Evolutionary conservation across 2,329 filamentous ascomycete genomes (phyloP), one percentile per base, ranked within the genome.

Genomic region (Aspergillus puulaauensis): DNA sequence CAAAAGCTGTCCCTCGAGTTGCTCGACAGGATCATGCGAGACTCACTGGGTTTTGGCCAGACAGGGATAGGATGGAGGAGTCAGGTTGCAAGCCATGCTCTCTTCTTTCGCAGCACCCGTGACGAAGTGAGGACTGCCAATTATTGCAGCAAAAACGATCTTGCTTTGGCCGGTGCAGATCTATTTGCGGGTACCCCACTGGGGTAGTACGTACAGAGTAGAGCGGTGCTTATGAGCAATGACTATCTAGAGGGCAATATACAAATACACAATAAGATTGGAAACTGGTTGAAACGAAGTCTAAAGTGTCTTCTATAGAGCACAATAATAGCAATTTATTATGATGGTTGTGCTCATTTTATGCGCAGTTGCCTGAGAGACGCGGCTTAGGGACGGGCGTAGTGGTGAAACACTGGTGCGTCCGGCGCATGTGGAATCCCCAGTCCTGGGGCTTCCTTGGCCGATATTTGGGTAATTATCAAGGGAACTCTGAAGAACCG

Each of bases 341-440:
- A 45, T 45, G 46, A 39, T 46, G 23, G 17, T 39, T 5, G 43
- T 43, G 11, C 19, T 39, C 33, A 27, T 50, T 56, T 19, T 50
- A 53, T 33, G 31, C 37, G 24, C 39, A 58, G 59, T 63, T 63
- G 61, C 61, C 62, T 19, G 56, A 63, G 61, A 62, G 61, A 64
- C 58, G 59, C 51, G 49, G 56, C 52, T 48, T 52, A 31, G 39
- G 19, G 27, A 43, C 43, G 37, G 54, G 50, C 44, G 24, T 37
- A 48, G 39, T 60, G 40, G 62, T 67, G 65, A 67, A 67, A 67
- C 65, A 61, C 64, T 65, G 64, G 64, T 62, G 62, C 53, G 57
- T 59, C 59, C 54, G 57, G 50, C 58, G 59, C 52, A 54, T 54
- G 51, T 60, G 62, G 52, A 43, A 61, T 54, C 54, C 53, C 54